phyloP scores from a whole-genome alignment of 495 filamentous ascomycete genomes.

The Talaromyces ruber region DNA sequence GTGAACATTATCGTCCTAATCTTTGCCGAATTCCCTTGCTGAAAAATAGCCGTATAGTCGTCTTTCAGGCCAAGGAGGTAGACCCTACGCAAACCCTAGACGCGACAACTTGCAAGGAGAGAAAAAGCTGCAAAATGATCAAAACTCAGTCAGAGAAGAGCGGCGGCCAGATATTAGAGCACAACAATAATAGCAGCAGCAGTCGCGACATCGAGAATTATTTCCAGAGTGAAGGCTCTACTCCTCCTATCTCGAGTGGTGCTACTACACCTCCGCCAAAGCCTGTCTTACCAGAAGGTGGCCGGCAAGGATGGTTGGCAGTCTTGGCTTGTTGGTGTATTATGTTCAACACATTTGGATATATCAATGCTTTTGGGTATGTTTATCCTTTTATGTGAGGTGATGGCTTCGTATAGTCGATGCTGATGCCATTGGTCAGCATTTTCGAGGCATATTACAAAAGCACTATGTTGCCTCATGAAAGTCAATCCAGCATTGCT shows the following conservation, averaged over 20 bases:
- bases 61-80: neutral
- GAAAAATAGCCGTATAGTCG: neutral
- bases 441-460: slow-evolving; percentile 25
- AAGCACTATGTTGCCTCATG: slow-evolving; percentile 9
- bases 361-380: slow-evolving; percentile 44
- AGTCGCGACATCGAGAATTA: neutral
- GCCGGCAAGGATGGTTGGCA: slow-evolving; percentile 46
- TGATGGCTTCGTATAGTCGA: neutral
- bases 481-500: slow-evolving; percentile 25
- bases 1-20: neutral
- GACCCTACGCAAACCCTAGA: neutral
- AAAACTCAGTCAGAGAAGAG: neutral
- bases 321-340: slow-evolving; percentile 47
- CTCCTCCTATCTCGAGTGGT: neutral
- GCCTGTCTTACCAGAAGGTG: slow-evolving; percentile 43
- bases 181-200: neutral
- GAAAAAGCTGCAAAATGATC: neutral
- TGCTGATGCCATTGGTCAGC: neutral
- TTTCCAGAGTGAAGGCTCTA: neutral
- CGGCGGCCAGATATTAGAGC: neutral
- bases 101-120: neutral
- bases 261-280: neutral
- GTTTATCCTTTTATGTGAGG: neutral
- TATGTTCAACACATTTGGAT: slow-evolving; percentile 48
- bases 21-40: neutral